Base-by-base conservation (phyloP, 345 rosid species). In the Gossypium turneri region DNA sequence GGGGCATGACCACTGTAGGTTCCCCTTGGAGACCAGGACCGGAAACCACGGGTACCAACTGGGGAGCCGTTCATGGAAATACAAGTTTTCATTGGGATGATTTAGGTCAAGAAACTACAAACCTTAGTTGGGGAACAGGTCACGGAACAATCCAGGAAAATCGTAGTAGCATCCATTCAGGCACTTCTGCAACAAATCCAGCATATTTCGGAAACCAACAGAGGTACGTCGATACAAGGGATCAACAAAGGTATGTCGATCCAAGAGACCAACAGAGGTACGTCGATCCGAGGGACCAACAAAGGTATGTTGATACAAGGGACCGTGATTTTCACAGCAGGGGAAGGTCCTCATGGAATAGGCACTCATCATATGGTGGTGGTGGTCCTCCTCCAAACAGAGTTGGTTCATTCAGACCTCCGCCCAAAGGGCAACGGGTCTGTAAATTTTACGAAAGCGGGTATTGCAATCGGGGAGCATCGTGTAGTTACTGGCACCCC, bases 371-470 rank as follows among this genome's bases (percentile, higher is more conserved):
- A 0, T 47, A 56, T 41, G 76, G 85, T 24, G 85, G 77, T 55
- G 76, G 85, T 24, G 86, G 77, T 24, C 84, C 74, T 55, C 59
- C 59, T 38, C 92, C 83, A 45, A 87, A 82, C 72, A 89, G 90
- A 83, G 85, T 81, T 8, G 78, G 85, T 70, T 82, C 89, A 41
- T 76, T 70, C 71, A 80, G 86, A 81, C 79, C 85, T 79, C 82
- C 87, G 55, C 85, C 93, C 78, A 92, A 86, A 88, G 91, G 91
- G 84, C 92, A 82, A 76, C 82, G 91, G 72, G 80, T 87, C 19
- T 94, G 97, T 82, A 94, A 94, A 85, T 92, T 84, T 75, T 72
- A 90, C n/a, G 92, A 86, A 86, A 86, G 52, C 56, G 97, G 97
- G 69, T 34, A 70, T 51, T 90, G 97, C 88, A 92, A 82, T 80